Evolutionary conservation across 1,139 yeast genomes (phyloP).

Genomic region (Zygosaccharomyces pseudobailii): DNA sequence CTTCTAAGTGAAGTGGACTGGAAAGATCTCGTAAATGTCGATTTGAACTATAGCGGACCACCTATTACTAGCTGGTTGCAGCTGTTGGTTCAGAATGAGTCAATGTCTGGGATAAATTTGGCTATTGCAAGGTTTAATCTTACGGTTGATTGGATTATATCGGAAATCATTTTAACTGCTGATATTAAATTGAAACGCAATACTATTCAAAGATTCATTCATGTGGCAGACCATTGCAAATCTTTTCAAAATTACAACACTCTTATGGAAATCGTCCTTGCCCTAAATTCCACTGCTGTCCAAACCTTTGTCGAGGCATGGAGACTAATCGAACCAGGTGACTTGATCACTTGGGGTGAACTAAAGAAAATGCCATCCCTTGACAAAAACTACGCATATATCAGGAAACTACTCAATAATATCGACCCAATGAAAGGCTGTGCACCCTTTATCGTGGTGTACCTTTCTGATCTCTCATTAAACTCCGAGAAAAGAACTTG

Average conservation of each 20-base stretch:
- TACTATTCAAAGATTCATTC: constrained; percentile 75
- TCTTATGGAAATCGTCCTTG: constrained; percentile 79
- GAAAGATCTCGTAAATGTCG: constrained; percentile 78
- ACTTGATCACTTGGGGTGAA: constrained; percentile 59
- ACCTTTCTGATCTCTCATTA: constrained; percentile 74
- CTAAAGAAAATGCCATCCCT: constrained; percentile 63
- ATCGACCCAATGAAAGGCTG: constrained; percentile 73
- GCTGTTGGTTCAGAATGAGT: constrained; percentile 57
- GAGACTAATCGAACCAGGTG: constrained; percentile 53
- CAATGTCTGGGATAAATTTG: constrained; percentile 67
- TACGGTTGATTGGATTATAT: constrained; percentile 87
- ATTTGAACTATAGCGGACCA: constrained; percentile 63
- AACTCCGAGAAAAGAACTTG: constrained; percentile 59
- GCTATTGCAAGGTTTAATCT: constrained; percentile 86
- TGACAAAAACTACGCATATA: constrained; percentile 56
- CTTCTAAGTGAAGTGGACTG: constrained; percentile 82
- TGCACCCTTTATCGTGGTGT: constrained; percentile 84
- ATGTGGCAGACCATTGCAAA: constrained; percentile 71
- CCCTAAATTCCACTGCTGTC: constrained; percentile 69
- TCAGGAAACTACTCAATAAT: constrained; percentile 58
- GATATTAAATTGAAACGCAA: constrained; percentile 54
- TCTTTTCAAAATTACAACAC: constrained; percentile 79
- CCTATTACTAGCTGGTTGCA: constrained; percentile 88
- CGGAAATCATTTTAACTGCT: constrained; percentile 74
- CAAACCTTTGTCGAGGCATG: constrained; percentile 67